Evolutionary conservation across 169 alveolate species (phyloP), one percentile per base, ranked within the genome.

Genomic region (Toxoplasma gondii): DNA sequence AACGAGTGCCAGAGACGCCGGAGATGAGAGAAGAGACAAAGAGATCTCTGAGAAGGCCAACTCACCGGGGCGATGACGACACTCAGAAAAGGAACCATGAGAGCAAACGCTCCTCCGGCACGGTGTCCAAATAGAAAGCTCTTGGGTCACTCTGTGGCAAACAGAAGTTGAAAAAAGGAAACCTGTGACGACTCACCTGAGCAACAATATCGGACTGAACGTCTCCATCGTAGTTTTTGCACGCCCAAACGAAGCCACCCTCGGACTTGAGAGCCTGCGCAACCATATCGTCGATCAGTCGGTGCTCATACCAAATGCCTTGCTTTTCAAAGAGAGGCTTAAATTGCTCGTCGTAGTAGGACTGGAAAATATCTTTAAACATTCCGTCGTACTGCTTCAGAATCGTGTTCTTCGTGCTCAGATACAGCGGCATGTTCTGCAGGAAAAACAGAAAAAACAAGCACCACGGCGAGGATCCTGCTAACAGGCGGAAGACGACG

Each of bases 171-270:
- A n/a, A n/a, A 12, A 49, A 49, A 4, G 22, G 58, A 49, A 49
- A 12, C 58, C 4, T 31, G 43, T 34, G 92, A 34, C 41, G 44
- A 9, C 94, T 29, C 54, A 93, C 96, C 88, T 99, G 99, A 78
- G 99, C 99, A 39, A 99, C 99, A 58, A 98, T 97, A 94, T 98
- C 99, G 24, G 99, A 97, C 97, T 98, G 98, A 41, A 98, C 99
- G 95, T 99, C 99, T 38, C 99, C 99, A 94, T 99, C 99, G 96
- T 99, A 98, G 97, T 98, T 99, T 97, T 99, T 99, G 97, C 99
- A 98, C n/a, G 99, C 99, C 99, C 99, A 99, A 53, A 99, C 99
- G 95, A 98, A 99, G 70, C 99, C 99, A 41, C 99, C 99, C 58
- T 97, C 98, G 9, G 98, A 96, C 97, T 99, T 99, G 67, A 98